These are phyloP conservation scores for Rhodotorula sp. DNA, from an alignment of 1,284 basidiomycete species.

Conservation along the genomic window DNA sequence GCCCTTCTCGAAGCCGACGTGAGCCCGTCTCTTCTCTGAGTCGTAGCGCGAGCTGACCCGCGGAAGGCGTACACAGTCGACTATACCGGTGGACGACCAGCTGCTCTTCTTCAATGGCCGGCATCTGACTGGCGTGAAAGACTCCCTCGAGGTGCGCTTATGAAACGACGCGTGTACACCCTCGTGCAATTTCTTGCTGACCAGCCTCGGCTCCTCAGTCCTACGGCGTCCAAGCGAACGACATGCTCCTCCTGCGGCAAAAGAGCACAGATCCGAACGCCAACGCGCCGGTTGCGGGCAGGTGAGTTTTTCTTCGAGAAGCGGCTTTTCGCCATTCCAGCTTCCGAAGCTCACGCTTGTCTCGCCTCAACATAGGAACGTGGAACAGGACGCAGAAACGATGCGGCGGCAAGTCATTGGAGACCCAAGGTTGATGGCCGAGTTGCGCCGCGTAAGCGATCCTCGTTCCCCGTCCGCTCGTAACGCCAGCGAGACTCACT, in stretches of 20 bases:
- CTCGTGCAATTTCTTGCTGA: too few species aligned
- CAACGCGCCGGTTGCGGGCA: conserved; percentile 55
- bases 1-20: conserved; percentile 88
- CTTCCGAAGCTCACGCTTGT: not conserved
- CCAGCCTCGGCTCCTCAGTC: conserved; percentile 11
- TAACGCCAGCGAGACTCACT: not conserved
- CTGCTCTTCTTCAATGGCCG: conserved; percentile 64
- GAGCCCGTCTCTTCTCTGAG: not conserved
- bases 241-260: conserved; percentile 66
- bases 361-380: conserved; percentile 10
- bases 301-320: conserved; percentile 53
- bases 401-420: conserved; percentile 83
- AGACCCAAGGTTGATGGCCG: conserved; percentile 72
- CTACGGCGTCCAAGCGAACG: conserved; percentile 62
- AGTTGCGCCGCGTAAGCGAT: conserved; percentile 62
- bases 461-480: conserved; percentile 21
- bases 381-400: conserved; percentile 72
- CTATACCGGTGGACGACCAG: conserved; percentile 67
- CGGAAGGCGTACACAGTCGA: conserved; percentile 56
- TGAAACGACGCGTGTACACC: not conserved
- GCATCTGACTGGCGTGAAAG: conserved; percentile 63
- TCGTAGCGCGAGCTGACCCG: not conserved
- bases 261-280: conserved; percentile 49
- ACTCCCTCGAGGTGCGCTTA: conserved; percentile 59
- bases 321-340: not conserved